These are phyloP conservation scores for Fusarium transvaalense DNA, from an alignment of 2,329 filamentous ascomycete species.

Conservation along the genomic window DNA sequence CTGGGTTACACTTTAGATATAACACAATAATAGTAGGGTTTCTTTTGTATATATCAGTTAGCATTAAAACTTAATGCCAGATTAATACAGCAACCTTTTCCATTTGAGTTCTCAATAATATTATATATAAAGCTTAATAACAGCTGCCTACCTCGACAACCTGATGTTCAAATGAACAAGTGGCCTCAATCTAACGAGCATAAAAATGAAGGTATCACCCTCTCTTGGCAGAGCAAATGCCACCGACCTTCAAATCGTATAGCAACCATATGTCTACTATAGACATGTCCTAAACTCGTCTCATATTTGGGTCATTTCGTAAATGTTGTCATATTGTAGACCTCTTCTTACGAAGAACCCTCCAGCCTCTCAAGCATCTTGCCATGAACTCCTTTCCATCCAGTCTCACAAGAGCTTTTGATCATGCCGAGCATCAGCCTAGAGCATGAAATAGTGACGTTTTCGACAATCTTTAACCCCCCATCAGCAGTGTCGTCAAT, in stretches of 20 bases:
- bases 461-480: constrained; percentile 61
- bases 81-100: no score
- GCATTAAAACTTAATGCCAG: no score
- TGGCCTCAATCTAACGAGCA: no score
- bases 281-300: neutral
- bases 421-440: constrained; percentile 63
- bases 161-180: no score
- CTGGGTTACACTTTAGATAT: no score
- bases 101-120: no score
- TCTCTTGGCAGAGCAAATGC: no score
- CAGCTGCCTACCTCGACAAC: no score
- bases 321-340: neutral
- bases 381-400: constrained; percentile 64
- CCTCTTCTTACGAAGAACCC: constrained; percentile 11
- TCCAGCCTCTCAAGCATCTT: constrained; percentile 59
- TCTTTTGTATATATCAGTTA: no score
- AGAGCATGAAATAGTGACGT: constrained; percentile 64
- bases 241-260: neutral
- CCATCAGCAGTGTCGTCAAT: constrained; percentile 51
- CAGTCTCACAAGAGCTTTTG: constrained; percentile 63
- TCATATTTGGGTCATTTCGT: neutral
- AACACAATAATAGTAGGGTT: no score
- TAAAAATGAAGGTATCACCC: no score
- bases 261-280: neutral
- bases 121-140: no score